Conservation (phyloP, 495 filamentous ascomycete species). For the Parmelia sp. region DNA sequence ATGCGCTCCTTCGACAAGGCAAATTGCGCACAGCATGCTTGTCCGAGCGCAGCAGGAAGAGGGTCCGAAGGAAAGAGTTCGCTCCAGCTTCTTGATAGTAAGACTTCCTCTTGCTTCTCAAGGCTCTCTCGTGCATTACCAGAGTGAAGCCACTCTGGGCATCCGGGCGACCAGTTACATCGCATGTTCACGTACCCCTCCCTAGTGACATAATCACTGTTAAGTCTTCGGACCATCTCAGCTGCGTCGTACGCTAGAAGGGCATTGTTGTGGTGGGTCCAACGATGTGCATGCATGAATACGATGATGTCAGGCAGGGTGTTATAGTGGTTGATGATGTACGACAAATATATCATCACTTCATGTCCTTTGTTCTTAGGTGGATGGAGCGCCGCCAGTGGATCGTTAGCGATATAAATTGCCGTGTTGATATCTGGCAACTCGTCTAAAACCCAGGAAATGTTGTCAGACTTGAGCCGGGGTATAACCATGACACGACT, state of each 20-base stretch:
- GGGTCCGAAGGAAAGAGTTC: conserved; percentile 46
- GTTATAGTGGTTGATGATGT: conserved; percentile 67
- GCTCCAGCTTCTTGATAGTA: conserved; percentile 49
- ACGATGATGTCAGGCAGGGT: conserved; percentile 58
- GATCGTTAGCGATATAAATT: conserved; percentile 62
- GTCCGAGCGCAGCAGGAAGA: conserved; percentile 49
- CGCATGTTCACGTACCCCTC: conserved; percentile 62
- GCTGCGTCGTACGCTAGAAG: conserved; percentile 45
- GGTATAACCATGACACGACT: conserved; percentile 53
- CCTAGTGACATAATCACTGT: conserved; percentile 46
- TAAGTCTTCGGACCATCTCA: conserved; percentile 49
- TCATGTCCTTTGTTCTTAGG: conserved; percentile 73
- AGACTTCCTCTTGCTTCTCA: conserved; percentile 55
- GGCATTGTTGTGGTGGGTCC: conserved; percentile 60
- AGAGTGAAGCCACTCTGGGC: conserved; percentile 62
- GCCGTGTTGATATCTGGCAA: conserved; percentile 51
- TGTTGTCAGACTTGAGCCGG: conserved; percentile 49
- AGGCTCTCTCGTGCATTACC: conserved; percentile 43
- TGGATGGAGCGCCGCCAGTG: conserved; percentile 52
- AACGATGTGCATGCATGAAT: conserved; percentile 64
- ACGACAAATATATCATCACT: conserved; percentile 67
- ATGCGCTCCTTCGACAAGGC: conserved; percentile 50
- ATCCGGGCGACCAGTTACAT: conserved; percentile 55
- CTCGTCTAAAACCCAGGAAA: conserved; percentile 53
- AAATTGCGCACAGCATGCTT: conserved; percentile 66